Conservation (phyloP, 331 rosid genomes). For the Spiraea crenata region DNA sequence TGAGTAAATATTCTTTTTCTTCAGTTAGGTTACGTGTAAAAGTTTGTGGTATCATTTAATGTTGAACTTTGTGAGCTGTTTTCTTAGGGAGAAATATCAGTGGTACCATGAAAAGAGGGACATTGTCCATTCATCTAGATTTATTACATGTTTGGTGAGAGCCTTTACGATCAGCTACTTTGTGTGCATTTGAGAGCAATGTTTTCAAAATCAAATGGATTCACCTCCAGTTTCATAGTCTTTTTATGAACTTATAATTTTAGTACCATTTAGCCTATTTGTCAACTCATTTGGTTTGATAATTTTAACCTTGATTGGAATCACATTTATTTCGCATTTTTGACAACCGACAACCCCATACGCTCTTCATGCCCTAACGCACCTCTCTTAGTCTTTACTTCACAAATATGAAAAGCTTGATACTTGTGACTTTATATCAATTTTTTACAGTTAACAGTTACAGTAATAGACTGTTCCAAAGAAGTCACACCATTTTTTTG, state of each 20-base stretch:
- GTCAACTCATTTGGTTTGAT: not conserved
- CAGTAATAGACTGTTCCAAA: too few species aligned
- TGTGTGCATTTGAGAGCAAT: not conserved
- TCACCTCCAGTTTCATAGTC: not conserved
- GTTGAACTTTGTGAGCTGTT: not conserved
- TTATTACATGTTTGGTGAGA: constrained; percentile 45
- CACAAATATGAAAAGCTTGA: not conserved
- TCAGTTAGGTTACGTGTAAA: not conserved
- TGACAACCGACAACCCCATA: constrained; percentile 27
- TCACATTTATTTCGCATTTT: constrained; percentile 19
- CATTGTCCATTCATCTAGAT: constrained; percentile 9
- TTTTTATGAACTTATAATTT: not conserved
- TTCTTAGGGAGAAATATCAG: not conserved
- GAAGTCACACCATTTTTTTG: too few species aligned
- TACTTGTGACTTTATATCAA: constrained; percentile 9
- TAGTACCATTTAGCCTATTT: constrained; percentile 4
- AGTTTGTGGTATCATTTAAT: not conserved
- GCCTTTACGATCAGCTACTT: constrained; percentile 12
- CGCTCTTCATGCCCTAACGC: constrained; percentile 37
- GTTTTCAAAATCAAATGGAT: too few species aligned
- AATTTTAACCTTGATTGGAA: not conserved
- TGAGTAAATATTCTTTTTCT: not conserved
- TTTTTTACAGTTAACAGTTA: too few species aligned
- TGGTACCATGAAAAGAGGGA: not conserved
- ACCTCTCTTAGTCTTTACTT: constrained; percentile 17